Conservation (phyloP, 2,329 filamentous ascomycete genomes). For the Moelleriella libera region DNA sequence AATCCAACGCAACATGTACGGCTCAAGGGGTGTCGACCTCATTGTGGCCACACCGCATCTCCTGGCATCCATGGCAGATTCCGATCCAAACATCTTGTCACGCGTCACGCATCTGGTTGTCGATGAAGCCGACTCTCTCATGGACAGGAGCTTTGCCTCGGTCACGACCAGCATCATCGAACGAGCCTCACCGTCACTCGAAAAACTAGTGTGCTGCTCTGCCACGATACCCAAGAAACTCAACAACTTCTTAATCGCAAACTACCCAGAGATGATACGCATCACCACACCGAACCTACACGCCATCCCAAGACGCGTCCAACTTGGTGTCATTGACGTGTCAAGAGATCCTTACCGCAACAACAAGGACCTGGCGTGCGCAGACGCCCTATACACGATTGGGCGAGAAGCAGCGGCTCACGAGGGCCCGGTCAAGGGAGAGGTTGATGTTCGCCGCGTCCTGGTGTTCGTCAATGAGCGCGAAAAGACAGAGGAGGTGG, state of each 20-base stretch:
- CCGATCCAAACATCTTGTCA: slow-evolving; percentile 85
- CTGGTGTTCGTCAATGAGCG: slow-evolving; percentile 96
- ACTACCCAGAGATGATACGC: slow-evolving; percentile 70
- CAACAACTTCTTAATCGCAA: slow-evolving; percentile 68
- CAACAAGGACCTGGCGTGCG: slow-evolving; percentile 86
- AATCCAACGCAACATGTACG: slow-evolving; percentile 77
- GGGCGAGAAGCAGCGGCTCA: slow-evolving; percentile 57
- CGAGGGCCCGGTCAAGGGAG: slow-evolving; percentile 38
- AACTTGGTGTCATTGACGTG: slow-evolving; percentile 85
- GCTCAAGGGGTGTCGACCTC: slow-evolving; percentile 67
- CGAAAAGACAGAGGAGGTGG: slow-evolving; percentile 70
- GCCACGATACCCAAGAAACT: slow-evolving; percentile 87
- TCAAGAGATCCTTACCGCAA: slow-evolving; percentile 86
- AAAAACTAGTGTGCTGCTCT: slow-evolving; percentile 84
- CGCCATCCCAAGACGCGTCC: slow-evolving; percentile 85
- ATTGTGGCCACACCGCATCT: slow-evolving; percentile 82
- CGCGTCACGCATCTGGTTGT: slow-evolving; percentile 78
- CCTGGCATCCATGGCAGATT: slow-evolving; percentile 73
- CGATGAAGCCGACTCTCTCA: slow-evolving; percentile 90
- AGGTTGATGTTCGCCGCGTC: slow-evolving; percentile 64
- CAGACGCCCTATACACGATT: slow-evolving; percentile 88
- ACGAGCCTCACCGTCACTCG: slow-evolving; percentile 63
- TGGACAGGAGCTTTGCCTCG: slow-evolving; percentile 84
- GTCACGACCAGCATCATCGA: slow-evolving; percentile 75
- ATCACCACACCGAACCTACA: slow-evolving; percentile 93